Percentiles rank a stretch among this genome's conserved stretches.
These are phyloP conservation scores for Chaetomium tenue DNA, from an alignment of 495 filamentous ascomycete species.

Conservation along the genomic window DNA sequence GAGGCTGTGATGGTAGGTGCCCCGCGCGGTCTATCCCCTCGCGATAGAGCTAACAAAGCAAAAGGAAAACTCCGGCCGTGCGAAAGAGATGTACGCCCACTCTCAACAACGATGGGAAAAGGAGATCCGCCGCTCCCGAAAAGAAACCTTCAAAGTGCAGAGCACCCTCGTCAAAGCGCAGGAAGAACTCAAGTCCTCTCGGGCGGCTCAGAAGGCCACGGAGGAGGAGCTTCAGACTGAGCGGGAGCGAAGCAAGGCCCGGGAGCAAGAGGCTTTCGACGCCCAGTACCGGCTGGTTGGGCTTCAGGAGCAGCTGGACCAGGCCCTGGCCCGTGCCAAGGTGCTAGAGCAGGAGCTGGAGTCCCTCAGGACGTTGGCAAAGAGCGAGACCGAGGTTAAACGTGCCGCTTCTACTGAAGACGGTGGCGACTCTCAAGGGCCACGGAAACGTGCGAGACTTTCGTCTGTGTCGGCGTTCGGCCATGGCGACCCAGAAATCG, in stretches of 20 bases:
- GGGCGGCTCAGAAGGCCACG: slow-evolving; percentile 46
- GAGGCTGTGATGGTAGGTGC: slow-evolving; percentile 67
- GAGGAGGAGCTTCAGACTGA: slow-evolving; percentile 56
- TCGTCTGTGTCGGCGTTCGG: slow-evolving; percentile 33
- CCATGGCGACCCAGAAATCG: slow-evolving; percentile 47
- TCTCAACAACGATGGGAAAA: slow-evolving; percentile 77
- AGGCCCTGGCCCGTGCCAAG: slow-evolving; percentile 59
- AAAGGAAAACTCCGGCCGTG: slow-evolving; percentile 70
- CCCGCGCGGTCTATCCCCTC: too few relatives aligned
- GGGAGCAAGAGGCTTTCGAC: slow-evolving; percentile 75
- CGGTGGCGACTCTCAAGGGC: slow-evolving; percentile 49
- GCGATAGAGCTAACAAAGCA: neutral
- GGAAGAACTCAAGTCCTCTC: slow-evolving; percentile 73
- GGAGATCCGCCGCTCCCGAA: slow-evolving; percentile 74
- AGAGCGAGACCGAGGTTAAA: slow-evolving; percentile 59
- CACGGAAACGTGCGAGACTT: slow-evolving; percentile 39
- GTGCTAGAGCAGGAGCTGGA: slow-evolving; percentile 70
- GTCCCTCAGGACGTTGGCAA: slow-evolving; percentile 58
- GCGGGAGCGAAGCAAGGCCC: slow-evolving; percentile 48
- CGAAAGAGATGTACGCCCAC: slow-evolving; percentile 73
- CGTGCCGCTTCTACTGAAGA: slow-evolving; percentile 62
- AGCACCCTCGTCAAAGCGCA: slow-evolving; percentile 74
- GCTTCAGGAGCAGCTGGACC: slow-evolving; percentile 70
- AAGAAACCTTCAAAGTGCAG: slow-evolving; percentile 81
- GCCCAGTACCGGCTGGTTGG: slow-evolving; percentile 70